Conservation (phyloP, 192 early-diverging fungal species). For the Dimargaris xerosporica region DNA sequence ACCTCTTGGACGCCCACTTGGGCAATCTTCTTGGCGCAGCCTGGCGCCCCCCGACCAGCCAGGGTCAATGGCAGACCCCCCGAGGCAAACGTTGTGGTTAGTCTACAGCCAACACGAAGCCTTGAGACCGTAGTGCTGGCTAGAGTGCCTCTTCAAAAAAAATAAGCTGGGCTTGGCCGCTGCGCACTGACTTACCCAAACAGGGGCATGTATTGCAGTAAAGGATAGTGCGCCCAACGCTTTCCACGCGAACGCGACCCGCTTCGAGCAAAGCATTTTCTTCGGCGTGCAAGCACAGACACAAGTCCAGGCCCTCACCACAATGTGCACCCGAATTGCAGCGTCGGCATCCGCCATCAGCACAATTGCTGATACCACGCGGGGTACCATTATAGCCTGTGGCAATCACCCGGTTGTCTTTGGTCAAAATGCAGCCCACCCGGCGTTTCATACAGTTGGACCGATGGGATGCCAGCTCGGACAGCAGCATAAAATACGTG, state of each 20-base stretch:
- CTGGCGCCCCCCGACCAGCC: too few relatives aligned
- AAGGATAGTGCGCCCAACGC: constrained; percentile 36
- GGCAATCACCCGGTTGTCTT: constrained; percentile 74
- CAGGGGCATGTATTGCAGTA: constrained; percentile 94
- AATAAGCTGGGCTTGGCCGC: too few relatives aligned
- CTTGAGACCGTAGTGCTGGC: too few relatives aligned
- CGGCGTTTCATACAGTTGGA: constrained; percentile 98
- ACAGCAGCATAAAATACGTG: constrained; percentile 92
- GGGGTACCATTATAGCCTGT: constrained; percentile 99
- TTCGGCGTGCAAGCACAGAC: constrained; percentile 95
- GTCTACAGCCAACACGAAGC: too few relatives aligned
- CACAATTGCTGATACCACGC: constrained; percentile 80
- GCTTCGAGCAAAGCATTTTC: constrained; percentile 97
- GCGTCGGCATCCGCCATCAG: constrained; percentile 80
- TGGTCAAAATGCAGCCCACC: constrained; percentile 88
- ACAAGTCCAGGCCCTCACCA: constrained; percentile 66
- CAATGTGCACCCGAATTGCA: constrained; percentile 79
- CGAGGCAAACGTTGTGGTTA: too few relatives aligned
- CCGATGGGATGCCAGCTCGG: constrained; percentile 74
- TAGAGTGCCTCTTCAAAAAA: too few relatives aligned
- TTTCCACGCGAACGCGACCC: constrained; percentile 76
- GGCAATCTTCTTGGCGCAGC: constrained; percentile 93
- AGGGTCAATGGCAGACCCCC: too few relatives aligned
- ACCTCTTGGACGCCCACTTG: constrained; percentile 87
- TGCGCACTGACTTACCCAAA: constrained; percentile 34